Conservation (phyloP, 176 grass and related monocot species). For the Typha latifolia region DNA sequence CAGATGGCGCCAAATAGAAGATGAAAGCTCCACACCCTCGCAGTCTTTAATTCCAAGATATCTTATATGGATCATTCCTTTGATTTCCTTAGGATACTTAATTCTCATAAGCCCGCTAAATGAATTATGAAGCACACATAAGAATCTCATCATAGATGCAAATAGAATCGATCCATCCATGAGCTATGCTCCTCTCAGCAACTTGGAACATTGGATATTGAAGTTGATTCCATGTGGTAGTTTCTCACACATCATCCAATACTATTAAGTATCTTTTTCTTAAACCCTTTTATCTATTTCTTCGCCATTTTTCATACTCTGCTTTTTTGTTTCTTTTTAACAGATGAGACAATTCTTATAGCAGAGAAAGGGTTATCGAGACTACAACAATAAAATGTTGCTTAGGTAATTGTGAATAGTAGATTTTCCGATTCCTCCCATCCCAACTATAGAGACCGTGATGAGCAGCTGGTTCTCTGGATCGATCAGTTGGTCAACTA, state of each 20-base stretch:
- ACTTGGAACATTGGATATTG: constrained; percentile 3
- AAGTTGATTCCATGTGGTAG: constrained; percentile 12
- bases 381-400: neutral
- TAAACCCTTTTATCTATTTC: neutral
- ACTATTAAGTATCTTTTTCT: constrained; percentile 14
- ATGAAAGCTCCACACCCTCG: neutral
- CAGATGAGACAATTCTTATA: constrained; percentile 1
- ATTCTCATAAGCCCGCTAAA: neutral
- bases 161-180: neutral
- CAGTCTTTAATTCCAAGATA: constrained; percentile 9
- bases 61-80: constrained; percentile 10
- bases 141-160: constrained; percentile 7
- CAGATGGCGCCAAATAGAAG: neutral
- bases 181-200: constrained; percentile 1
- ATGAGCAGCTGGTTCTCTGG: neutral
- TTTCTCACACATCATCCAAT: constrained; percentile 21
- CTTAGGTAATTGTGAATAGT: neutral
- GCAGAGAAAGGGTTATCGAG: constrained; percentile 12
- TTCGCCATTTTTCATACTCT: no score
- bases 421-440: constrained; percentile 21
- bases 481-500: constrained; percentile 2
- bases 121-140: constrained; percentile 14
- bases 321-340: neutral
- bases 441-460: constrained; percentile 26
- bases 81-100: constrained; percentile 3